Evolutionary conservation across 2,329 filamentous ascomycete species (phyloP).

Genomic region (Fusarium euwallaceae): DNA sequence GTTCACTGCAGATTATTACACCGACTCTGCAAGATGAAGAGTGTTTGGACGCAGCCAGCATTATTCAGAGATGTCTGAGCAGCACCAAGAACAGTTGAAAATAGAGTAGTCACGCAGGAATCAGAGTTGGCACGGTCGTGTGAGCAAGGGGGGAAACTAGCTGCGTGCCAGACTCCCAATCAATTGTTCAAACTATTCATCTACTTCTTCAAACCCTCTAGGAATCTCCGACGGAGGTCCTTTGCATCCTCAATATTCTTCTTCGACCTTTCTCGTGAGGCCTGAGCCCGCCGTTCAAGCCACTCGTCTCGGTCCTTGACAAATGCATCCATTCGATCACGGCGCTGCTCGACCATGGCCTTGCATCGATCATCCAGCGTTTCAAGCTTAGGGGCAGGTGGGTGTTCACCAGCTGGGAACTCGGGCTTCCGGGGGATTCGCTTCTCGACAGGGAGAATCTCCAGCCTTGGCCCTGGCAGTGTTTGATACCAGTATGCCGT

Average conservation of each 20-base stretch:
- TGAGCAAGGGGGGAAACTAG: too few species aligned
- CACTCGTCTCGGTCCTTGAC: slow-evolving; percentile 42
- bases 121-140: too few species aligned
- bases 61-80: neutral
- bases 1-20: neutral
- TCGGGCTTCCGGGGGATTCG: slow-evolving; percentile 40
- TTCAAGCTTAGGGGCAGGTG: slow-evolving; percentile 13
- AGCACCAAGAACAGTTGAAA: neutral
- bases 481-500: slow-evolving; percentile 53
- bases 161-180: too few species aligned
- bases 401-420: slow-evolving; percentile 26
- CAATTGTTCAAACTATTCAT: too few species aligned
- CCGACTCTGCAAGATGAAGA: neutral
- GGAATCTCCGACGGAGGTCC: slow-evolving; percentile 14
- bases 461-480: slow-evolving; percentile 47
- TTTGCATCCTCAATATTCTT: slow-evolving; percentile 27
- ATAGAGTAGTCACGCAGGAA: neutral
- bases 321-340: slow-evolving; percentile 40
- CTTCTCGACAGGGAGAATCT: slow-evolving; percentile 45
- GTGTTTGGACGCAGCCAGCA: neutral
- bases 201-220: neutral
- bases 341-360: slow-evolving; percentile 28
- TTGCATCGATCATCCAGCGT: slow-evolving; percentile 7
- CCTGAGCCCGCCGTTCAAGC: slow-evolving; percentile 41
- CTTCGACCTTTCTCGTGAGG: slow-evolving; percentile 26